Evolutionary conservation across 179 eudicot genomes (phyloP), one percentile per base, ranked within the genome.

Genomic region (Monotropa hypopitys): DNA sequence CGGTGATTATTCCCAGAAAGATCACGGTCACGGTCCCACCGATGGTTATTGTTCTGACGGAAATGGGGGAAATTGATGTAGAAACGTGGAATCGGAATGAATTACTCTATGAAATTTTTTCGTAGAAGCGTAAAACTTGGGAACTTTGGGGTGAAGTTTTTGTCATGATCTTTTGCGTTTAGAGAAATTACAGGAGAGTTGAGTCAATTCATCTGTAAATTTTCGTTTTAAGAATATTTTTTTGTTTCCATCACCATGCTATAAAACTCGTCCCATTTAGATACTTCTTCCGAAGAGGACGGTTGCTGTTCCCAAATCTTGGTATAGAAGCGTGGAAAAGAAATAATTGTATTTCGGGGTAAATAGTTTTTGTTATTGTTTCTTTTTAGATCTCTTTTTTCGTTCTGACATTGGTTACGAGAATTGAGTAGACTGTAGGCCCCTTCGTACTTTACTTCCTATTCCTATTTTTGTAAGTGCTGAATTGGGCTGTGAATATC

Each of bases 21-120:
- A 18, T 20, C 30, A 28, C 45, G 69, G 46, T 11, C 30, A 28
- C 45, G 49, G 51, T 13, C 38, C 26, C 11, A 68, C 21, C 13
- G 38, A 21, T 47, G 72, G 46, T 47, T 73, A 65, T n/a, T 79
- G 77, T 51, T 79, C 81, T 18, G 8, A 50, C 23, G 38, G 33
- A 3, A 23, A 49, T 32, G 50, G 32, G 12, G 63, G 42, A 38
- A 76, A 63, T 62, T 62, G 61, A 76, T 45, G 15, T 8, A 23
- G 59, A 62, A 2, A 38, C 21, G 8, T 38, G 32, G 10, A 67
- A 66, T 16, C 10, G 33, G 33, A 16, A 45, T 21, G 26, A 23
- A 61, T 13, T 3, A 26, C 23, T 56, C 10, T 32, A 3, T 40
- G 73, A 53, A 10, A 42, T 6, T 70, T 7, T 28, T 13, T 23